Conservation (phyloP, 352 stramenopile species). For the Aphanomyces euteiches region DNA sequence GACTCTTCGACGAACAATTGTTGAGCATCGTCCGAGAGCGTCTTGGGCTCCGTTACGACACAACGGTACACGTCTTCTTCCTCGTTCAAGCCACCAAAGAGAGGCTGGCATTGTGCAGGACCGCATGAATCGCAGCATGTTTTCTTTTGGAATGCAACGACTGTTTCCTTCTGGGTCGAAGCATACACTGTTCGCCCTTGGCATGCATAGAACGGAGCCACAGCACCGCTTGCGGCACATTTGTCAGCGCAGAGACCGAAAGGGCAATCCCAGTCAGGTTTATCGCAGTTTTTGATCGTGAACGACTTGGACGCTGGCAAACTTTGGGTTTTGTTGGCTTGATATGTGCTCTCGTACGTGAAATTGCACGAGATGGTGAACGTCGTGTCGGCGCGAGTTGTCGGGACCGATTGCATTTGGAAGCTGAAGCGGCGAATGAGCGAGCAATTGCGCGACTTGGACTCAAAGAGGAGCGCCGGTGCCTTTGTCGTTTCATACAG, state of each 20-base stretch:
- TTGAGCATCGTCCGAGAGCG: not conserved
- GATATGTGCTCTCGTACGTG: constrained; percentile 39
- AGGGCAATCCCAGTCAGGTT: constrained; percentile 44
- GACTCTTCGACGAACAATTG: not conserved
- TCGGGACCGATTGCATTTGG: constrained; percentile 43
- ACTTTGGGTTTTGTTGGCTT: constrained; percentile 28
- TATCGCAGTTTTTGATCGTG: constrained; percentile 55
- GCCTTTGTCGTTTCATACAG: constrained; percentile 22
- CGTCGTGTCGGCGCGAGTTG: constrained; percentile 40
- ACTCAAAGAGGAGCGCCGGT: constrained; percentile 9
- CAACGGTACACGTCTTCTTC: constrained; percentile 24
- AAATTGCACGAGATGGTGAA: constrained; percentile 56
- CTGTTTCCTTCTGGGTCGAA: not conserved
- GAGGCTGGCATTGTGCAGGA: not conserved
- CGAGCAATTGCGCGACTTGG: constrained; percentile 30
- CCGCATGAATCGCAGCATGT: constrained; percentile 22
- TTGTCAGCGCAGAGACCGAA: constrained; percentile 38
- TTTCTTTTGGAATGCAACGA: constrained; percentile 14
- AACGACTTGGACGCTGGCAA: constrained; percentile 49
- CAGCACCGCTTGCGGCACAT: not conserved
- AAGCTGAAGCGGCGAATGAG: constrained; percentile 57
- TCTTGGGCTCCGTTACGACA: constrained; percentile 13
- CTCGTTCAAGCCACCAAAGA: constrained; percentile 9
- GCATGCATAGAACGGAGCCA: constrained; percentile 20
- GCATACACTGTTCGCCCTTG: constrained; percentile 6